Evolutionary conservation across 441 rosid species (phyloP).

Genomic region (Aquilaria agallochum): DNA sequence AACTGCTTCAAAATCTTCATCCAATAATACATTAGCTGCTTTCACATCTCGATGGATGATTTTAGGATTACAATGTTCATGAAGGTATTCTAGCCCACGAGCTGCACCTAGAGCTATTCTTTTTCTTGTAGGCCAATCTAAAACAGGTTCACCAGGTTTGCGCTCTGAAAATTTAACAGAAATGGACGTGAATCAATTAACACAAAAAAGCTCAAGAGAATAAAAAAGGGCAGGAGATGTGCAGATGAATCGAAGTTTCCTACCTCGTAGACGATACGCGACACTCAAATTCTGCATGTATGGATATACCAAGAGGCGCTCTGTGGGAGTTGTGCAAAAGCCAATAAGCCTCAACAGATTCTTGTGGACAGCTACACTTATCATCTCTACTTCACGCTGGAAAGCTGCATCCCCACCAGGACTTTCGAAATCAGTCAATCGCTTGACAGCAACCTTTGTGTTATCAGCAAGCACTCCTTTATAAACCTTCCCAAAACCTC

Average conservation of each 20-base stretch:
- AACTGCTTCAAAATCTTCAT: conserved; percentile 93
- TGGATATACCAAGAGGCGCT: conserved; percentile 89
- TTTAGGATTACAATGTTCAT: conserved; percentile 95
- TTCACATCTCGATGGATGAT: conserved; percentile 95
- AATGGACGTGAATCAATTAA: neutral
- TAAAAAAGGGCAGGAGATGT: too few relatives aligned
- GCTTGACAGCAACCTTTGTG: conserved; percentile 80
- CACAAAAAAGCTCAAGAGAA: neutral
- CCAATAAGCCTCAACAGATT: conserved; percentile 84
- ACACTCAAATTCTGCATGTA: conserved; percentile 93
- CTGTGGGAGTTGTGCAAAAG: conserved; percentile 88
- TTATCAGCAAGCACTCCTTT: conserved; percentile 80
- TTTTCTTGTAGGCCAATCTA: conserved; percentile 79
- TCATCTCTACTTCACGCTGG: conserved; percentile 95
- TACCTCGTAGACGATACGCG: conserved; percentile 85
- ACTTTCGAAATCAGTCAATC: conserved; percentile 83
- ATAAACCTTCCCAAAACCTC: conserved; percentile 96
- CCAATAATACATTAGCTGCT: conserved; percentile 88
- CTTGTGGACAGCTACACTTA: conserved; percentile 91
- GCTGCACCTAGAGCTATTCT: conserved; percentile 85
- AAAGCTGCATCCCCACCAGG: conserved; percentile 92
- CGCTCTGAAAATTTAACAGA: conserved; percentile 40
- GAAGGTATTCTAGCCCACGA: conserved; percentile 90
- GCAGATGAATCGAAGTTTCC: neutral
- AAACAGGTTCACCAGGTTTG: conserved; percentile 64